A percentile compares a stretch with the other conserved stretches of the same genome.
Evolutionary conservation across 176 grass and related monocot species (phyloP).

Genomic region (Carex pumila): DNA sequence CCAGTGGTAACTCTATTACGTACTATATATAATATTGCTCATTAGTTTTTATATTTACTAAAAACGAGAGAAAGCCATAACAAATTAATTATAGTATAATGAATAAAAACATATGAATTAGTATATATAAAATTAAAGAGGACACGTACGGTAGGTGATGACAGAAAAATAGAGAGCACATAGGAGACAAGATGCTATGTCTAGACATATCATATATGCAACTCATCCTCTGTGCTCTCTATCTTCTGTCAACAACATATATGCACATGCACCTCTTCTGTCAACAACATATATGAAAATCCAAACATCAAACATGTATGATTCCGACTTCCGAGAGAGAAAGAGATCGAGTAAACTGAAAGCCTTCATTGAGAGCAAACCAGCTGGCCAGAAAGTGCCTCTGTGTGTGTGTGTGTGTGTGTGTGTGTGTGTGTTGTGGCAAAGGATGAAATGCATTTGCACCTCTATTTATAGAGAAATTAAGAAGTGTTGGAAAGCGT

Average conservation of each 20-base stretch:
- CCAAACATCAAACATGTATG: background rate
- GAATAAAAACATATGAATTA: background rate
- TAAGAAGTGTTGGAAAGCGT: background rate
- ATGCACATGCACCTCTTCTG: slow-evolving; percentile 33
- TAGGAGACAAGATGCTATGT: slow-evolving; percentile 7
- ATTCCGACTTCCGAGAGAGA: background rate
- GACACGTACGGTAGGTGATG: slow-evolving; percentile 7
- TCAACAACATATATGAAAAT: slow-evolving; percentile 19
- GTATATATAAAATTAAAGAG: background rate
- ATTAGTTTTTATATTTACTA: too few relatives aligned
- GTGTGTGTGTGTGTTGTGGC: background rate
- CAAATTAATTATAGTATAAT: too few relatives aligned
- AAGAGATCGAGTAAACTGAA: background rate
- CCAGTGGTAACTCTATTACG: too few relatives aligned
- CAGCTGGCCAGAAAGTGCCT: background rate
- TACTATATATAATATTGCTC: too few relatives aligned
- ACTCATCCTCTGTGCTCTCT: slow-evolving; percentile 41
- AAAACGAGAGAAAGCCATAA: too few relatives aligned
- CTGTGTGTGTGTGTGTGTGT: background rate
- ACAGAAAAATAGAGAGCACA: slow-evolving; percentile 51
- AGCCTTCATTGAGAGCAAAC: background rate
- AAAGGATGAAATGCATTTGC: background rate
- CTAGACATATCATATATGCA: background rate
- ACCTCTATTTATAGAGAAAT: slow-evolving; percentile 1
- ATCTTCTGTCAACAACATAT: slow-evolving; percentile 44